Conservation (phyloP, 1,284 basidiomycete species). For the Sporisorium graminicola region DNA sequence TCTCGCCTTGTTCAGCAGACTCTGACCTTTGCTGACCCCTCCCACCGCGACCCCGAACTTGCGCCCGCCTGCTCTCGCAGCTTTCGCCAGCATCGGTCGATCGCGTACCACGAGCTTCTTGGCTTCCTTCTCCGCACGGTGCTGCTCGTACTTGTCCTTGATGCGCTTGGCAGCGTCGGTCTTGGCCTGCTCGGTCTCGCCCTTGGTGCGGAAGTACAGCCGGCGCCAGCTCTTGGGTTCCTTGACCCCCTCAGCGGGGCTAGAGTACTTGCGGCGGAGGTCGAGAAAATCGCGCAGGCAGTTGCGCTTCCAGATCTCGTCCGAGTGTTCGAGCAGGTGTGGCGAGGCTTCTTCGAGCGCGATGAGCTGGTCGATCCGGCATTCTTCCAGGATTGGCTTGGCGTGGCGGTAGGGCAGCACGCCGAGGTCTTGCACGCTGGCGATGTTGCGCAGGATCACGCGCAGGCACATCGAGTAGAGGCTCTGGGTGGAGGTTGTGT, state of each 20-base stretch:
- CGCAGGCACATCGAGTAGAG: slow-evolving; percentile 44
- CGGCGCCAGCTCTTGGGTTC: slow-evolving; percentile 54
- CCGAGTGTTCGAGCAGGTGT: slow-evolving; percentile 50
- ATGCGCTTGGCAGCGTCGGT: slow-evolving; percentile 51
- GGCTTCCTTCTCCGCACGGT: slow-evolving; percentile 57
- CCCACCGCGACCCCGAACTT: slow-evolving; percentile 10
- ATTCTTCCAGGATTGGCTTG: slow-evolving; percentile 59
- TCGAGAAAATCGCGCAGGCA: slow-evolving; percentile 63
- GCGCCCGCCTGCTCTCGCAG: slow-evolving; percentile 18
- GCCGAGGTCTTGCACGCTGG: slow-evolving; percentile 61
- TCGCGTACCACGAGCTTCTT: slow-evolving; percentile 58
- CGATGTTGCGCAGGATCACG: slow-evolving; percentile 59
- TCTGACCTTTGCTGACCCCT: slow-evolving; percentile 47
- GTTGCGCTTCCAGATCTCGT: slow-evolving; percentile 61
- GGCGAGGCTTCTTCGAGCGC: slow-evolving; percentile 59
- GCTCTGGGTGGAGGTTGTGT: not conserved
- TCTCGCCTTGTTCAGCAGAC: slow-evolving; percentile 45
- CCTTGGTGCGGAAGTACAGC: slow-evolving; percentile 53
- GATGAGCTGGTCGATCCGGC: slow-evolving; percentile 61
- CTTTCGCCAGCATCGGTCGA: slow-evolving; percentile 27
- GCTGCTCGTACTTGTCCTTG: slow-evolving; percentile 61
- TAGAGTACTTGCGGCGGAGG: slow-evolving; percentile 47
- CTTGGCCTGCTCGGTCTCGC: slow-evolving; percentile 55
- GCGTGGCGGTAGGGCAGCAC: slow-evolving; percentile 64
- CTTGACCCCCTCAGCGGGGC: not conserved